Evolutionary conservation across 1,139 yeast genomes (phyloP).

Genomic region (Saccharomyces hybrid): DNA sequence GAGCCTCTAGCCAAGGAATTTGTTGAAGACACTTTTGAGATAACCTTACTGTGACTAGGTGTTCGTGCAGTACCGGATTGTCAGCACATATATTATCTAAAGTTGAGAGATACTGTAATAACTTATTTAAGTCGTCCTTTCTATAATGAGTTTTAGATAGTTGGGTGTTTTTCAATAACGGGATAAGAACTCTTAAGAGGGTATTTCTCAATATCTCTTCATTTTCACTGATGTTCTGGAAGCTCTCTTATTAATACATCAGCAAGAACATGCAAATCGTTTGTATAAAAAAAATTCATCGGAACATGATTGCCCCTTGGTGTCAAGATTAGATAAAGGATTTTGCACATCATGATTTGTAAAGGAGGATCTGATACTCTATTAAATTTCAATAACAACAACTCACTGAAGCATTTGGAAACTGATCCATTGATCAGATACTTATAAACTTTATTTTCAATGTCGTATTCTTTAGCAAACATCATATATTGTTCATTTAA

Average conservation of each 20-base stretch:
- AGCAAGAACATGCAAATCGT: constrained; percentile 78
- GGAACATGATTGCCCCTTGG: constrained; percentile 58
- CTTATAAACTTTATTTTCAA: constrained; percentile 44
- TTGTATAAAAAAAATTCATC: constrained; percentile 54
- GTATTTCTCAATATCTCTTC: constrained; percentile 64
- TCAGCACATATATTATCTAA: constrained; percentile 28
- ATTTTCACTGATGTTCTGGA: constrained; percentile 55
- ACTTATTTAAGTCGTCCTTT: constrained; percentile 43
- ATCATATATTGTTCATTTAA: constrained; percentile 83
- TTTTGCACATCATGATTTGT: constrained; percentile 71
- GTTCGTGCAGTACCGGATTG: constrained; percentile 26
- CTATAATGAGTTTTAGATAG: constrained; percentile 53
- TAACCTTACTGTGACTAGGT: constrained; percentile 46
- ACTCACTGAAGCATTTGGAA: constrained; percentile 47
- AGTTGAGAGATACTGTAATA: constrained; percentile 42
- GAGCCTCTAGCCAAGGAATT: constrained; percentile 45
- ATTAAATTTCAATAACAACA: constrained; percentile 59
- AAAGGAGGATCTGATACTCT: constrained; percentile 62
- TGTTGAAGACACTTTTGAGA: constrained; percentile 52
- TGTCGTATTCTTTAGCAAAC: constrained; percentile 37
- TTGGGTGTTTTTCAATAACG: constrained; percentile 62
- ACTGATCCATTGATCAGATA: constrained; percentile 35
- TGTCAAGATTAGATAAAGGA: constrained; percentile 67
- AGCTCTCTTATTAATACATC: constrained; percentile 80
- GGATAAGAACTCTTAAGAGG: constrained; percentile 67